These are phyloP conservation scores for Eimeria sp. DNA, from an alignment of 169 alveolate genomes.

Conservation along the genomic window DNA sequence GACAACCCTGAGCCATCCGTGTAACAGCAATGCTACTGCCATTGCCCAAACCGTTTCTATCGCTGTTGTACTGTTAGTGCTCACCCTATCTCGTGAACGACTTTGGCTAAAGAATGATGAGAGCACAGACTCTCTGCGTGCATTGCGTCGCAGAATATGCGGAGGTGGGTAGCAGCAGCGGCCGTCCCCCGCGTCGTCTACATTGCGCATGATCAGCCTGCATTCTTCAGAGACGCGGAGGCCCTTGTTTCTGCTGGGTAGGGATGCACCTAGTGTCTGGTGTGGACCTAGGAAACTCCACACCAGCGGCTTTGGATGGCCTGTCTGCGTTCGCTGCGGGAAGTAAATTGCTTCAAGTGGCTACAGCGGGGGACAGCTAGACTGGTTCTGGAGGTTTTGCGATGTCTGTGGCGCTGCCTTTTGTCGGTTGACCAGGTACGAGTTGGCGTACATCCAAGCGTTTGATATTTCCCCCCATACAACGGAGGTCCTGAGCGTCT, in stretches of 20 bases:
- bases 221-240: conserved; percentile 34
- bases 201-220: conserved; percentile 53
- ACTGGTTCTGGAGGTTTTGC: not conserved
- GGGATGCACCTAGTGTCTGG: not conserved
- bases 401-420: not conserved
- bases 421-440: conserved; percentile 46
- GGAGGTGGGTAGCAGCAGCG: conserved; percentile 46
- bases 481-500: conserved; percentile 46
- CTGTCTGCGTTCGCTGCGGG: not conserved
- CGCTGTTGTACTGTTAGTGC: not conserved
- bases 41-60: not conserved
- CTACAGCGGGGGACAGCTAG: not conserved
- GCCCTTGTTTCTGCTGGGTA: conserved; percentile 46
- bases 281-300: not conserved
- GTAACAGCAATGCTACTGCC: not conserved
- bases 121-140: not conserved
- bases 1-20: no score
- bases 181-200: conserved; percentile 3
- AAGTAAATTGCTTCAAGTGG: not conserved
- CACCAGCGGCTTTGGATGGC: not conserved
- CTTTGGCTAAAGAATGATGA: not conserved
- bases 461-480: conserved; percentile 50
- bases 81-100: not conserved
- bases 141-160: conserved; percentile 29
- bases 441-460: conserved; percentile 37